Percentiles rank a stretch among this genome's conserved stretches.
Conservation (phyloP, 2,329 filamentous ascomycete genomes). For the Clonostachys rhizophaga region DNA sequence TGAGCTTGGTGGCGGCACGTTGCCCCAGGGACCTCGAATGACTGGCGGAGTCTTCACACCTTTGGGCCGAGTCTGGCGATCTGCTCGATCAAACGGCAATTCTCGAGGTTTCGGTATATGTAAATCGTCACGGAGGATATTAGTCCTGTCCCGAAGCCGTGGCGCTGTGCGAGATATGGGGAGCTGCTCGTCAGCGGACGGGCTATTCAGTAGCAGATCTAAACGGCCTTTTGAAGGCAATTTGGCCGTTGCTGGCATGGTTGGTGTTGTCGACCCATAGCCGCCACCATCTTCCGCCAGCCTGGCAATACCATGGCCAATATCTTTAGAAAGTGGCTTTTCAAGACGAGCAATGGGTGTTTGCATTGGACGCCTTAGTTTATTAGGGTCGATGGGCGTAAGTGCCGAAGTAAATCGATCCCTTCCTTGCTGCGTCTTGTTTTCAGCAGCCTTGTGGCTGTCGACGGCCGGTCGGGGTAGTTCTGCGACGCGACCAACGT, state of each 20-base stretch:
- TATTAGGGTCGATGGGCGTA: constrained; percentile 29
- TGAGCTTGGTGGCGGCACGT: too few relatives aligned
- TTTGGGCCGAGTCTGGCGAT: neutral
- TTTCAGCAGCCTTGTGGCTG: too few relatives aligned
- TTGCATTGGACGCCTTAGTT: constrained; percentile 6
- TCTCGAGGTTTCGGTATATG: constrained; percentile 32
- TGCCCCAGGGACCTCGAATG: neutral
- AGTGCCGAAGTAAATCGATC: constrained; percentile 18
- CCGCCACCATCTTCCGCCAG: constrained; percentile 44
- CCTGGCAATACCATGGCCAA: constrained; percentile 29
- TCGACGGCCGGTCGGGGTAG: too few relatives aligned
- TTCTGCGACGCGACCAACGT: too few relatives aligned
- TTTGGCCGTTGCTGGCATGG: neutral
- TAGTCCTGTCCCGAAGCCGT: constrained; percentile 10
- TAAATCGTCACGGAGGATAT: constrained; percentile 11
- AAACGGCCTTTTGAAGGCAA: constrained; percentile 18
- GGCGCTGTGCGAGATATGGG: constrained; percentile 16
- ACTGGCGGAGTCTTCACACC: neutral
- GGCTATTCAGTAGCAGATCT: constrained; percentile 23
- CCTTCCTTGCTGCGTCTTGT: too few relatives aligned
- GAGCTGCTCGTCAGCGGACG: constrained; percentile 12
- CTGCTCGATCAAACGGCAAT: constrained; percentile 26
- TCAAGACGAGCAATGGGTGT: constrained; percentile 3
- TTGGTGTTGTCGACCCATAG: constrained; percentile 8
- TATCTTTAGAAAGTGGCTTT: constrained; percentile 9